Evolutionary conservation across 257 asterid species (phyloP).

Genomic region (Ajuga chamaepitys): DNA sequence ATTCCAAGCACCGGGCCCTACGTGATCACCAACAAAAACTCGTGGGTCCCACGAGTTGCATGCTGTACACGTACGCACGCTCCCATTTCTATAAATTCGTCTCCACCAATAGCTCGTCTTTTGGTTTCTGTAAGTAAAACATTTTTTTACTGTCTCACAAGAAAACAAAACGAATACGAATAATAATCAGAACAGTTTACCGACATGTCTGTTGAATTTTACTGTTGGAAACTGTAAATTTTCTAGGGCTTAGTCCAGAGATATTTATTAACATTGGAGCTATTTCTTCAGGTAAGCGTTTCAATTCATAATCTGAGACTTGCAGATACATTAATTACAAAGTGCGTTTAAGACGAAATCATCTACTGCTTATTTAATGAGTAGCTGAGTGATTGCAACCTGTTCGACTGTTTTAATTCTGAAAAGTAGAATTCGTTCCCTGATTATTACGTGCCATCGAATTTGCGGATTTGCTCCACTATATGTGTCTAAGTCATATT

Average conservation of each 20-base stretch:
- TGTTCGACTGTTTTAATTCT: background rate
- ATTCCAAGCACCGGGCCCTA: constrained; percentile 9
- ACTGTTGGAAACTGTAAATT: background rate
- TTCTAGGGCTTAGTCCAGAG: constrained; percentile 5
- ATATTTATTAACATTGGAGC: background rate
- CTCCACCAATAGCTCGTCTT: background rate
- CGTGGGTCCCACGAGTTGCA: constrained; percentile 20
- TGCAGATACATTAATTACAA: background rate
- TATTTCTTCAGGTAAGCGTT: constrained; percentile 20
- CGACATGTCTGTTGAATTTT: background rate
- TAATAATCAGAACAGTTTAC: no score
- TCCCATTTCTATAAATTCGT: background rate
- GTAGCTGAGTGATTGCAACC: background rate
- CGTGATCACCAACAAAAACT: background rate
- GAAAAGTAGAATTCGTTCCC: background rate
- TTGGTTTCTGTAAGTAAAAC: background rate
- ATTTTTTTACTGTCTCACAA: background rate
- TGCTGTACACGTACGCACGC: constrained; percentile 20
- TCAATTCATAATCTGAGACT: background rate
- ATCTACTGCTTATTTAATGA: constrained; percentile 7
- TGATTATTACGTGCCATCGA: background rate
- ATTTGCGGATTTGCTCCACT: background rate
- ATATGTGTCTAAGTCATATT: background rate
- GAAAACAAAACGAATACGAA: background rate
- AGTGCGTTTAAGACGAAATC: background rate